Evolutionary conservation across 1,284 basidiomycete genomes (phyloP).

Genomic region (Ceratobasidium sp.): DNA sequence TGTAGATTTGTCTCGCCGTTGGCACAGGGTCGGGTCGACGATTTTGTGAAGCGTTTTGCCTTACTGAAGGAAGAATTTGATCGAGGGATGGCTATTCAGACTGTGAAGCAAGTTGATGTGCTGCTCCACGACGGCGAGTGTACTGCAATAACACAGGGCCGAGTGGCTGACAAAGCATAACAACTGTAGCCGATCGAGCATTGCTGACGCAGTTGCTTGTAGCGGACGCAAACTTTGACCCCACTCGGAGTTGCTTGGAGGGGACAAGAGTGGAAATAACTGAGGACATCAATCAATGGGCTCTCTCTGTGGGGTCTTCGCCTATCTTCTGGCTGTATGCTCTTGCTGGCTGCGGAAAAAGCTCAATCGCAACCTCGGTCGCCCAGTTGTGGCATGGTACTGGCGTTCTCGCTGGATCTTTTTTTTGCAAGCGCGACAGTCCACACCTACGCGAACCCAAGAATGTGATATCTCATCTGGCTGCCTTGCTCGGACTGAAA

Average conservation of each 20-base stretch:
- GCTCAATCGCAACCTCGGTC: constrained; percentile 6
- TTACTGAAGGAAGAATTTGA: constrained; percentile 10
- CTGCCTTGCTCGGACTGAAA: background rate
- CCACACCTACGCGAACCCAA: constrained; percentile 8
- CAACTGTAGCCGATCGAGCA: constrained; percentile 1
- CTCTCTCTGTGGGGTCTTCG: background rate
- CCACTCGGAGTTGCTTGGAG: background rate
- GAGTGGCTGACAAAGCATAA: background rate
- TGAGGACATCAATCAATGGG: background rate
- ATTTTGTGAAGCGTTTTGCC: background rate
- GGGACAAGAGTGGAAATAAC: background rate
- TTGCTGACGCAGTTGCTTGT: background rate
- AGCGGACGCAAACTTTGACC: background rate
- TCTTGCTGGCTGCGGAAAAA: constrained; percentile 18
- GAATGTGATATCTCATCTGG: constrained; percentile 6
- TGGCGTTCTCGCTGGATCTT: constrained; percentile 9
- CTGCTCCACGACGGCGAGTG: constrained; percentile 10
- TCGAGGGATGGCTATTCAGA: constrained; percentile 4
- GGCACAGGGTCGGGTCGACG: constrained; percentile 7
- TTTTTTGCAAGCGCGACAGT: constrained; percentile 21
- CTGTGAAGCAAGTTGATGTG: background rate
- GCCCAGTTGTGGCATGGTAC: background rate
- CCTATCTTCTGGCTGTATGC: constrained; percentile 10
- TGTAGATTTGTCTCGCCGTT: background rate
- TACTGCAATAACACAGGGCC: background rate